A percentile compares a stretch with the other conserved stretches of the same genome.
Conservation (phyloP, 345 rosid species). For the Eucalyptus sp. region DNA sequence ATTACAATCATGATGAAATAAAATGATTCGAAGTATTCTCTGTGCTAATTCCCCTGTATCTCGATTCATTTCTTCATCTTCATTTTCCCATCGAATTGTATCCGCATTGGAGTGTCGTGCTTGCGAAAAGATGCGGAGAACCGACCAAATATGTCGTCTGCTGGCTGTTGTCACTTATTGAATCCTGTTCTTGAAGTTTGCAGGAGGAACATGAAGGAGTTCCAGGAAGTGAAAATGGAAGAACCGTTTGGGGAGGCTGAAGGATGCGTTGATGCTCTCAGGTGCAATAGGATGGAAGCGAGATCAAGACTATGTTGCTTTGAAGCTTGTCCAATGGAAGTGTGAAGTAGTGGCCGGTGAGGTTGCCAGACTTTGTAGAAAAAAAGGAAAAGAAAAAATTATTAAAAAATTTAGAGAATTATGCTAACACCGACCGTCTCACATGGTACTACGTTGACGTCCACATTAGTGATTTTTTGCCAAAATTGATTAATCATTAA, state of each 20-base stretch:
- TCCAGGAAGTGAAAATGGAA: neutral
- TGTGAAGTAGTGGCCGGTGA: neutral
- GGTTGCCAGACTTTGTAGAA: neutral
- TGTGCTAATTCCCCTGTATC: too few relatives aligned
- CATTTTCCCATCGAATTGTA: neutral
- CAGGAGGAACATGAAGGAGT: neutral
- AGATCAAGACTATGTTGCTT: neutral
- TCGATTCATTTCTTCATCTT: too few relatives aligned
- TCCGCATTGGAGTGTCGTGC: neutral
- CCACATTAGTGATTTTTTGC: too few relatives aligned
- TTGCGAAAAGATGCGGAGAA: neutral
- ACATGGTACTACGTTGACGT: too few relatives aligned
- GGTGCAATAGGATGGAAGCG: too few relatives aligned
- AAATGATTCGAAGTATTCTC: too few relatives aligned
- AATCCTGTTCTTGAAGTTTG: neutral
- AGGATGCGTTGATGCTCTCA: too few relatives aligned
- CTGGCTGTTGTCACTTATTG: neutral
- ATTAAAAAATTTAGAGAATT: neutral
- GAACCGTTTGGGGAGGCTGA: neutral
- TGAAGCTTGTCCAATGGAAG: neutral
- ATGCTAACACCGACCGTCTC: accelerated
- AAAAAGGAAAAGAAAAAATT: neutral
- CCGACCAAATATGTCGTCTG: neutral
- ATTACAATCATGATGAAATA: too few relatives aligned
- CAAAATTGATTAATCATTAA: too few relatives aligned